Percentiles rank a stretch among this genome's conserved stretches.
phyloP scores from a whole-genome alignment of 345 rosid genomes.

The Lumnitzera littorea region DNA sequence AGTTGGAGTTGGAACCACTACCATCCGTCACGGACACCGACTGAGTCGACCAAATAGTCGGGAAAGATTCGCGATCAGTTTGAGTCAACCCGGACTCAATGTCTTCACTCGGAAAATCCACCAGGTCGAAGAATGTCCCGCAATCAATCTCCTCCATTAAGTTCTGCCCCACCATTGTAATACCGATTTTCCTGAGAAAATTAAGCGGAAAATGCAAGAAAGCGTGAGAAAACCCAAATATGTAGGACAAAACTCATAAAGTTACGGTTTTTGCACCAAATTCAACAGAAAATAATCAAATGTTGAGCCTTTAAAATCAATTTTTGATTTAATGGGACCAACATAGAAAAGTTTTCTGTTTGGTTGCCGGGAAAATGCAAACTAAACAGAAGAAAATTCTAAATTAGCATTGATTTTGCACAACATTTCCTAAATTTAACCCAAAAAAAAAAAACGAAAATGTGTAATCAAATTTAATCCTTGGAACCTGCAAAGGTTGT shows the following conservation, averaged over 20 bases:
- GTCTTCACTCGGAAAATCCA: constrained; percentile 76
- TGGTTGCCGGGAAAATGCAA: no score
- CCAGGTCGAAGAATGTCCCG: constrained; percentile 84
- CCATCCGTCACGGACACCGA: constrained; percentile 33
- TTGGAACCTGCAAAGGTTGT: no score
- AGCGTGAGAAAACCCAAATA: not conserved
- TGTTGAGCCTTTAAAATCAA: no score
- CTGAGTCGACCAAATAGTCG: constrained; percentile 61
- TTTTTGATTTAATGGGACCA: no score
- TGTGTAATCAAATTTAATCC: no score
- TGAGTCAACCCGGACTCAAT: constrained; percentile 35
- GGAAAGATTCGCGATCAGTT: constrained; percentile 33
- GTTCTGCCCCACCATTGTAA: constrained; percentile 54
- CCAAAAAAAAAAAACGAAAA: no score
- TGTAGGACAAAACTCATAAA: not conserved
- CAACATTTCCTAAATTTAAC: no score
- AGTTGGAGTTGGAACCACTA: constrained; percentile 35
- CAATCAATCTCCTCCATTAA: constrained; percentile 82
- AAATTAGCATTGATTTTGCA: no score
- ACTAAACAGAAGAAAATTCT: no score
- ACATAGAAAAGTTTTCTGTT: no score
- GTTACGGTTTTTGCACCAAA: constrained; percentile 5
- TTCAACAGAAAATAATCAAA: no score
- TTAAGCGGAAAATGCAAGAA: not conserved
- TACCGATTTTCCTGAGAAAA: constrained; percentile 16